phyloP scores from a whole-genome alignment of 805 yeast genomes.

The Metschnikowia peoriensis region DNA sequence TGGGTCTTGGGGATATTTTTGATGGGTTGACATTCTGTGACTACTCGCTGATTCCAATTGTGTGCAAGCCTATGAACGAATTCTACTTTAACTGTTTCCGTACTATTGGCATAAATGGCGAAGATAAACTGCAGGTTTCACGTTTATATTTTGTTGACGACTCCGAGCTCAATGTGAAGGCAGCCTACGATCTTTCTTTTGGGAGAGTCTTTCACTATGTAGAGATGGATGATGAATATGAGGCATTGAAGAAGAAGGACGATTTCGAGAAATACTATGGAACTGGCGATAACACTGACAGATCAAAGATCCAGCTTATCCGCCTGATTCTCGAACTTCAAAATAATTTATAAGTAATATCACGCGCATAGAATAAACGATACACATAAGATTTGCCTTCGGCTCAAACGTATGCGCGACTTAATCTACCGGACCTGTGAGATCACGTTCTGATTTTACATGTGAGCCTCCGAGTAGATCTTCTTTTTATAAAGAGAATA shows the following conservation, averaged over 20 bases:
- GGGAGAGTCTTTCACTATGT: slow-evolving; percentile 67
- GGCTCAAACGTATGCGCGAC: not conserved
- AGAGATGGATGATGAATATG: slow-evolving; percentile 62
- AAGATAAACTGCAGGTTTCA: slow-evolving; percentile 33
- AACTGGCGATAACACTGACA: slow-evolving; percentile 28
- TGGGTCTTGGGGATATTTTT: slow-evolving; percentile 89
- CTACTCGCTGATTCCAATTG: slow-evolving; percentile 63
- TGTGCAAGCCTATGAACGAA: slow-evolving; percentile 85
- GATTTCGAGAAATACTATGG: slow-evolving; percentile 38
- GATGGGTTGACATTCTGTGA: slow-evolving; percentile 95
- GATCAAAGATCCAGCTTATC: slow-evolving; percentile 45
- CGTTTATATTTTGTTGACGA: slow-evolving; percentile 81
- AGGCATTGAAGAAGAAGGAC: slow-evolving; percentile 25
- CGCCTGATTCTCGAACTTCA: slow-evolving; percentile 58
- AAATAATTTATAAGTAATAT: not conserved
- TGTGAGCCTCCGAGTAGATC: not conserved
- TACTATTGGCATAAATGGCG: slow-evolving; percentile 54
- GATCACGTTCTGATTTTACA: not conserved
- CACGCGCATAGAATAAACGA: not conserved
- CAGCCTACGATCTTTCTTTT: slow-evolving; percentile 73
- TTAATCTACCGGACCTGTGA: slow-evolving; percentile 2
- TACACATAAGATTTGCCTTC: not conserved
- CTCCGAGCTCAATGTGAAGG: slow-evolving; percentile 71
- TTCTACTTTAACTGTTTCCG: slow-evolving; percentile 64
- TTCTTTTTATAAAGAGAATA: too few relatives aligned